phyloP scores from a whole-genome alignment of 2,329 filamentous ascomycete genomes.

The Camillea tinctor region DNA sequence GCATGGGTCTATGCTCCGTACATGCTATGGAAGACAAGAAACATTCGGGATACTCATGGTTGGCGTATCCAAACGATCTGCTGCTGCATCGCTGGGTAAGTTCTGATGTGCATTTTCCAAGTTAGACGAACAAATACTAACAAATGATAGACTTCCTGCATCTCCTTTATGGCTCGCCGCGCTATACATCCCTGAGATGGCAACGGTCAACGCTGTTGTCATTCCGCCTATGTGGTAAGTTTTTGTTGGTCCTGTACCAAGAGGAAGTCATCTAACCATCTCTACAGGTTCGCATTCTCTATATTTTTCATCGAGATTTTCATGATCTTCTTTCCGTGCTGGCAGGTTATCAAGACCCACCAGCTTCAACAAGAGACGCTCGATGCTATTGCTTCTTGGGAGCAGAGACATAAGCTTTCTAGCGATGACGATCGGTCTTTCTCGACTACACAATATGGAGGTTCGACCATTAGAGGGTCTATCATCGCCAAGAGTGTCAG shows the following conservation, averaged over 20 bases:
- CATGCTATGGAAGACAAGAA: conserved; percentile 60
- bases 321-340: conserved; percentile 62
- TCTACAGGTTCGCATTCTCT: conserved; percentile 53
- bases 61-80: conserved; percentile 64
- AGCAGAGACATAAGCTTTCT: conserved; percentile 38
- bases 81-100: conserved; percentile 47
- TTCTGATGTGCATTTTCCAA: conserved; percentile 2
- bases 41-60: conserved; percentile 63
- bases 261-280: neutral
- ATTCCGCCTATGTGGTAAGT: conserved; percentile 62
- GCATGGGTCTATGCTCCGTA: conserved; percentile 60
- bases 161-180: conserved; percentile 68
- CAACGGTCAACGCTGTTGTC: conserved; percentile 51
- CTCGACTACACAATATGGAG: conserved; percentile 18
- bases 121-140: neutral
- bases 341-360: conserved; percentile 50
- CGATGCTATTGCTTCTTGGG: conserved; percentile 49
- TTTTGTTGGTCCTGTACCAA: neutral
- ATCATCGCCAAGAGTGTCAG: conserved; percentile 14
- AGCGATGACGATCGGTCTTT: conserved; percentile 34
- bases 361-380: conserved; percentile 47
- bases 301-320: conserved; percentile 63
- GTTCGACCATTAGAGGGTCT: conserved; percentile 9
- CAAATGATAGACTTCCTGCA: conserved; percentile 52
- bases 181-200: conserved; percentile 51